Evolutionary conservation across 306 rosid species (phyloP).

Genomic region (Purshia tridentata): DNA sequence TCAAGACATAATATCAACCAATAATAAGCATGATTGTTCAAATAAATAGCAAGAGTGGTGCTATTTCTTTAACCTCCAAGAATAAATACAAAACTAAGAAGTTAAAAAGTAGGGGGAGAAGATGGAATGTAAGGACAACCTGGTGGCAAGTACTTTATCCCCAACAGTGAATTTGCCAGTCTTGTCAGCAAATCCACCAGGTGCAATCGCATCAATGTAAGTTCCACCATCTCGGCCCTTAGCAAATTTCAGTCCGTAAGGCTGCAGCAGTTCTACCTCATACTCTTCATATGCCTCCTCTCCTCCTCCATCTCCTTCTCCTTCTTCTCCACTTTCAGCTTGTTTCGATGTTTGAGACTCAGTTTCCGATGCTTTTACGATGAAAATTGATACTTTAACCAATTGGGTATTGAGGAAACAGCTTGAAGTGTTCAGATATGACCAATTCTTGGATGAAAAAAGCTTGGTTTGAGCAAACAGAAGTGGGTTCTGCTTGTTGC

Average conservation of each 20-base stretch:
- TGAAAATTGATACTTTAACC: slow-evolving; percentile 36
- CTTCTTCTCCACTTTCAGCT: slow-evolving; percentile 34
- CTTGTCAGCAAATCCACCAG: slow-evolving; percentile 82
- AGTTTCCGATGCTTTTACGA: slow-evolving; percentile 55
- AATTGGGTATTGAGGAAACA: slow-evolving; percentile 34
- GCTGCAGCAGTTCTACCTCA: slow-evolving; percentile 80
- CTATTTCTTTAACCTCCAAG: neutral
- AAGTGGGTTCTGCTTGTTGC: slow-evolving; percentile 35
- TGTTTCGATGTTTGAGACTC: slow-evolving; percentile 41
- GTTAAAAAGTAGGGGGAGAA: neutral
- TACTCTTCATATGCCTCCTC: slow-evolving; percentile 65
- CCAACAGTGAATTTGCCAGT: slow-evolving; percentile 75
- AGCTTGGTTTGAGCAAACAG: slow-evolving; percentile 32
- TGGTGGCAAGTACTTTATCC: slow-evolving; percentile 91
- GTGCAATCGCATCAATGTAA: slow-evolving; percentile 93
- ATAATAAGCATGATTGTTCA: too few relatives aligned
- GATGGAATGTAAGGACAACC: slow-evolving; percentile 36
- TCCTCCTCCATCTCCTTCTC: slow-evolving; percentile 33
- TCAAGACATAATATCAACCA: too few relatives aligned
- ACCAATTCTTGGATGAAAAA: slow-evolving; percentile 35
- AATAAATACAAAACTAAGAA: neutral
- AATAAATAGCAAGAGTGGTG: neutral
- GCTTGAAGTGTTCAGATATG: slow-evolving; percentile 27
- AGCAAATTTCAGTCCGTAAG: slow-evolving; percentile 74
- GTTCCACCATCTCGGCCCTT: slow-evolving; percentile 93